Percentiles rank a stretch among this genome's conserved stretches.
phyloP scores from a whole-genome alignment of 2,329 filamentous ascomycete species.

The Metarhizium sp. region DNA sequence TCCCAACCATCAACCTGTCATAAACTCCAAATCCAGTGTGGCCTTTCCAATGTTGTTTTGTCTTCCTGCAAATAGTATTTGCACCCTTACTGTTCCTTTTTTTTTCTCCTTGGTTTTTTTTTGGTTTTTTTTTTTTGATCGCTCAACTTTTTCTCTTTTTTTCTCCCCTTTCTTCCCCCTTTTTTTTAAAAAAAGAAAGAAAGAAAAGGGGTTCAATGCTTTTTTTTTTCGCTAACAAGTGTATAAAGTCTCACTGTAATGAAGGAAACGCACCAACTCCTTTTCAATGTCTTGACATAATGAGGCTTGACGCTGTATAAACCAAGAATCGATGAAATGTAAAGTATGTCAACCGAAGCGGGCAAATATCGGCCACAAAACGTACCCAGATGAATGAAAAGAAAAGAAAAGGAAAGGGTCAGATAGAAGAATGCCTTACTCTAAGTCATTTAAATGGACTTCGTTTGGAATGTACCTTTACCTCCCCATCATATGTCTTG shows the following conservation, averaged over 20 bases:
- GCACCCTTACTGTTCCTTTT: background rate
- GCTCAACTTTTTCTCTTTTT: background rate
- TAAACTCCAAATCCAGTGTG: slow-evolving; percentile 4
- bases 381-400: background rate
- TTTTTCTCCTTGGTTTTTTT: background rate
- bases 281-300: background rate
- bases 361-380: background rate
- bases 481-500: slow-evolving; percentile 25
- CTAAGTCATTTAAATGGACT: too few relatives aligned
- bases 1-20: slow-evolving; percentile 2
- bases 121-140: background rate
- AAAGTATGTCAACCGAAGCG: background rate
- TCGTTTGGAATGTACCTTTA: slow-evolving; percentile 6
- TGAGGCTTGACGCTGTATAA: background rate
- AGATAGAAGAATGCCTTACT: background rate
- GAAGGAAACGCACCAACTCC: background rate
- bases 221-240: background rate
- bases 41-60: background rate
- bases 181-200: background rate
- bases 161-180: background rate
- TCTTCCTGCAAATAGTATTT: background rate
- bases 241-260: background rate
- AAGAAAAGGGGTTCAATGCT: background rate
- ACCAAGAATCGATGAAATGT: background rate
- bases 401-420: background rate